These are phyloP conservation scores for Suillus plorans DNA, from an alignment of 768 basidiomycete species.

Conservation along the genomic window DNA sequence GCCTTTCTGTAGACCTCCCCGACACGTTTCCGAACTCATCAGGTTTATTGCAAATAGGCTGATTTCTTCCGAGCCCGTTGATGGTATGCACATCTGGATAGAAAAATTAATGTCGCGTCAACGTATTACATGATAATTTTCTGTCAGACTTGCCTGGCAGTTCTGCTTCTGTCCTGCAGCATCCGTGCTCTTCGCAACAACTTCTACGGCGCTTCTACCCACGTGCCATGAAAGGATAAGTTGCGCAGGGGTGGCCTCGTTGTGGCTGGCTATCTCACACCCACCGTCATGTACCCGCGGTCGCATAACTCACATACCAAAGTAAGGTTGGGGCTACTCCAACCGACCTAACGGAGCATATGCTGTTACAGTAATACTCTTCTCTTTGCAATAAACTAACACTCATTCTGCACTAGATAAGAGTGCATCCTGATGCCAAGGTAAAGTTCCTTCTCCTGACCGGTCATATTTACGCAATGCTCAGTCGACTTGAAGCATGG, in stretches of 20 bases:
- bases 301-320: conserved; percentile 21
- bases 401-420: conserved; percentile 32
- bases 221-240: conserved; percentile 34
- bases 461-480: neutral
- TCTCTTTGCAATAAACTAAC: conserved; percentile 24
- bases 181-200: conserved; percentile 31
- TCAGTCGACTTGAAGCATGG: conserved; percentile 34
- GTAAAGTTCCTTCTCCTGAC: neutral
- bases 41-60: conserved; percentile 39
- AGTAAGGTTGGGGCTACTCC: neutral
- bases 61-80: conserved; percentile 39
- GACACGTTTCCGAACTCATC: conserved; percentile 35
- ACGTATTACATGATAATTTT: neutral
- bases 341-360: conserved; percentile 31
- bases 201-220: conserved; percentile 23
- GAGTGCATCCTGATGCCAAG: conserved; percentile 34
- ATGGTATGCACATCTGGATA: conserved; percentile 43
- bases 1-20: conserved; percentile 39
- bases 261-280: conserved; percentile 27
- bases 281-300: conserved; percentile 25
- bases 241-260: conserved; percentile 26
- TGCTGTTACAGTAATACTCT: conserved; percentile 33
- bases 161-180: conserved; percentile 25
- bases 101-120: conserved; percentile 17
- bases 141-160: conserved; percentile 26